phyloP scores from a whole-genome alignment of 495 filamentous ascomycete species.

The Tricharina praecox region DNA sequence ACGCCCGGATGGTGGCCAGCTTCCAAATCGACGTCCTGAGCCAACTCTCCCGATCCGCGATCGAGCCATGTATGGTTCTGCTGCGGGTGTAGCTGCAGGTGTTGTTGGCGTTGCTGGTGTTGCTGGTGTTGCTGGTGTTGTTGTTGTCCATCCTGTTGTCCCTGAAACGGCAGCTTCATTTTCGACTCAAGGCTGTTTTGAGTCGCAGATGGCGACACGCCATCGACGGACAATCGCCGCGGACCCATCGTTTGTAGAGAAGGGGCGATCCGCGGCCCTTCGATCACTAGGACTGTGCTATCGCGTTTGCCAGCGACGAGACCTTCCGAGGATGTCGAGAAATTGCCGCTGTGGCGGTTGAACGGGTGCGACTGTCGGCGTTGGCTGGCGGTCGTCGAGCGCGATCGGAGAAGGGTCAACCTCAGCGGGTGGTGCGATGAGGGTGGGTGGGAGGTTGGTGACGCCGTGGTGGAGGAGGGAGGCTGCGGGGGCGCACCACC shows the following conservation, averaged over 20 bases:
- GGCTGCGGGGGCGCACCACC: no score
- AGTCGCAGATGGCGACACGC: neutral
- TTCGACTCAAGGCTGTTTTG: neutral
- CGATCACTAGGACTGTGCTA: neutral
- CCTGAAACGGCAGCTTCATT: neutral
- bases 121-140: no score
- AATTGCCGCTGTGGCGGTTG: neutral
- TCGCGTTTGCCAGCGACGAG: neutral
- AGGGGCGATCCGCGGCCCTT: conserved; percentile 3
- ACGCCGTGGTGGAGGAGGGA: conserved; percentile 3
- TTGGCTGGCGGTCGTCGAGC: conserved; percentile 2
- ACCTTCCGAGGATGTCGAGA: conserved; percentile 3
- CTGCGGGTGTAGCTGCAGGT: no score
- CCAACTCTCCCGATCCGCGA: neutral
- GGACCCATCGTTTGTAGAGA: neutral
- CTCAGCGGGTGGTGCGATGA: no score
- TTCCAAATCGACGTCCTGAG: neutral
- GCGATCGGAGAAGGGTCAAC: neutral
- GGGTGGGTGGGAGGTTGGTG: neutral
- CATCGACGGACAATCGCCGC: neutral
- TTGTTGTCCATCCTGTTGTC: no score
- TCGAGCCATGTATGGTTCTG: conserved; percentile 1
- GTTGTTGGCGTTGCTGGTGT: no score
- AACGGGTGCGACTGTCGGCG: conserved; percentile 2
- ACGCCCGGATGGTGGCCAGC: neutral